Base-by-base conservation (phyloP, 2,329 filamentous ascomycete genomes). In the Didymella lethalis region DNA sequence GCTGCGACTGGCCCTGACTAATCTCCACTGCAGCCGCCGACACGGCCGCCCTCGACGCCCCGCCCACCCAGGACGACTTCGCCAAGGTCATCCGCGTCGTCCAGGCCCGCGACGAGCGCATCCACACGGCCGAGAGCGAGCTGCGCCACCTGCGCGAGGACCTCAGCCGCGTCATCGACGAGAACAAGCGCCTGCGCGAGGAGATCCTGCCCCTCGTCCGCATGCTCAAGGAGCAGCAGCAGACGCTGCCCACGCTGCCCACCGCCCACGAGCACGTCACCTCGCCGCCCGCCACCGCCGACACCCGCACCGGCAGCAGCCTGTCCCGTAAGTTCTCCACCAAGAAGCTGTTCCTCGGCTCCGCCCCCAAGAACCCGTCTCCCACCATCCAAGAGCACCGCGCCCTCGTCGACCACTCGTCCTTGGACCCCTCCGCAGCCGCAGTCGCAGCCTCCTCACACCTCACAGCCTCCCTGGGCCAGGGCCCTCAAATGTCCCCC, bases 21-120 rank as follows among this genome's bases (percentile, higher is more conserved):
- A 23, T 23, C 23, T 23, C 23, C 23, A 23, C 40, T 53, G 16
- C 72, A 97, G 94, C 95, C 64, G 94, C 93, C 74, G 95, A 97
- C 74, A 90, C 90, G 64, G 91, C 93, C 75, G 89, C 88, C 44
- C 89, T 93, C 76, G 93, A 96, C 73, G 88, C 91, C 56, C 90
- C 88, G 40, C 94, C 94, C 5, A 97, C 93, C 0, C 88, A 97
- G 66, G 94, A 97, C 71, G 95, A 99, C 73, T 92, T 99, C 71
- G 90, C 92, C 64, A 88, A 93, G 52, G 85, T 99, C 20, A 94
- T 97, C 62, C 91, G 94, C 71, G 93, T 96, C 62, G 88, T 99
- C 45, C 89, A 91, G 65, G 82, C 96, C 63, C 90, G 95, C 66
- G 95, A 99, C 76, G 92, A 97, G 79, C 89, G 93, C 59, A 94